Percentiles rank a stretch among this genome's conserved stretches.
phyloP scores from a whole-genome alignment of 129 eudicot species.

The Escallonia rubra region DNA sequence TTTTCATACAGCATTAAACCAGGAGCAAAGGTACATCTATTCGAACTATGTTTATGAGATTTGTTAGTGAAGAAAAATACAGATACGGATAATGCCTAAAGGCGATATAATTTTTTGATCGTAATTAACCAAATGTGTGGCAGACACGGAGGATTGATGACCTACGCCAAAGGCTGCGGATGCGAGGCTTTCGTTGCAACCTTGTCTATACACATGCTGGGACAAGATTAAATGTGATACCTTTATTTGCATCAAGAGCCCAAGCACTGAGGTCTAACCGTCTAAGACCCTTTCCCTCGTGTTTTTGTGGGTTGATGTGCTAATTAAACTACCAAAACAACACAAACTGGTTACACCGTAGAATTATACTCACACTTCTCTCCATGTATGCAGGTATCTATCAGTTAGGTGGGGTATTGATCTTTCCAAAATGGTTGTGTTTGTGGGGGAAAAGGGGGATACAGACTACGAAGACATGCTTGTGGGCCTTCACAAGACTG shows the following conservation, averaged over 20 bases:
- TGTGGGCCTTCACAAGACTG: constrained; percentile 70
- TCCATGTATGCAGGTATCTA: constrained; percentile 48
- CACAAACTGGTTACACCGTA: background rate
- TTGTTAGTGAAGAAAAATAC: background rate
- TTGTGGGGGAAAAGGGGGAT: constrained; percentile 79
- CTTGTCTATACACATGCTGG: constrained; percentile 57
- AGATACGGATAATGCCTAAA: background rate
- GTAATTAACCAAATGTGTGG: constrained; percentile 4
- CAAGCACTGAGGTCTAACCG: constrained; percentile 64
- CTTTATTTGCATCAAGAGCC: constrained; percentile 73
- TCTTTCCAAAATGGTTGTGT: constrained; percentile 55
- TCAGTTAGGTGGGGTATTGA: constrained; percentile 72
- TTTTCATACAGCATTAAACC: constrained; percentile 64
- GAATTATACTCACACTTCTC: constrained; percentile 10
- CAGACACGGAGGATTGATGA: constrained; percentile 60
- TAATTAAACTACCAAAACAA: constrained; percentile 1
- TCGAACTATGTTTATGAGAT: constrained; percentile 1
- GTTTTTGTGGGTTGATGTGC: background rate
- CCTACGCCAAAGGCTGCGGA: constrained; percentile 60
- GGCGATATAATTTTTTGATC: constrained; percentile 2
- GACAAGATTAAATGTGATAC: constrained; percentile 59
- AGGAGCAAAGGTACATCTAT: constrained; percentile 48
- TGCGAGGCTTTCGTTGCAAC: constrained; percentile 80
- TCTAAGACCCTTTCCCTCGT: background rate
- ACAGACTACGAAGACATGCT: constrained; percentile 72